Conservation (phyloP, 78 protist species). For the Speleostelium caveatum region DNA sequence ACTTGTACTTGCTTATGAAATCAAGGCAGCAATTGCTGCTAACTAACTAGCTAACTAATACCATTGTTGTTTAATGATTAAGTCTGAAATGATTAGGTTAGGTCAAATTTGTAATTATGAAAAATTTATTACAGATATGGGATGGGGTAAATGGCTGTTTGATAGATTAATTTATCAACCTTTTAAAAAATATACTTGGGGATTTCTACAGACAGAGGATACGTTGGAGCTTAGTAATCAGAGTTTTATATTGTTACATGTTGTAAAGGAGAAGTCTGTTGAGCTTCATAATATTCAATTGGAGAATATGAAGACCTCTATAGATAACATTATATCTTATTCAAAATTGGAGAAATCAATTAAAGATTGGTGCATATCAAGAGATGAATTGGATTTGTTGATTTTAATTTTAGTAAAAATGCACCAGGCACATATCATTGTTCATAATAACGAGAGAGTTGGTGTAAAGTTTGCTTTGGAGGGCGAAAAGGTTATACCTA, state of each 20-base stretch:
- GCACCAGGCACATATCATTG: slow-evolving; percentile 13
- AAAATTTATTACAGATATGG: slow-evolving; percentile 14
- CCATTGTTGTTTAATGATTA: background rate
- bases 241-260: background rate
- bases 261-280: slow-evolving; percentile 16
- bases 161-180: slow-evolving; percentile 14
- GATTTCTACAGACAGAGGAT: background rate
- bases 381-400: slow-evolving; percentile 30
- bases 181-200: slow-evolving; percentile 26
- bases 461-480: slow-evolving; percentile 60
- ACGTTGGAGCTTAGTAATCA: background rate
- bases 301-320: slow-evolving; percentile 8
- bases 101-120: background rate
- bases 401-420: background rate
- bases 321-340: slow-evolving; percentile 26
- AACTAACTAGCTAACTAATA: background rate
- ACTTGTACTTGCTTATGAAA: background rate
- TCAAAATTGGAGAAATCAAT: slow-evolving; percentile 27
- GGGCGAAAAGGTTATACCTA: slow-evolving; percentile 5
- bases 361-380: slow-evolving; percentile 28
- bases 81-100: slow-evolving; percentile 7
- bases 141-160: slow-evolving; percentile 51
- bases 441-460: background rate
- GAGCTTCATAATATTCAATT: slow-evolving; percentile 24
- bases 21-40: background rate